Percentiles rank a stretch among this genome's conserved stretches.
Evolutionary conservation across 2,329 filamentous ascomycete species (phyloP).

Genomic region (Polytolypa hystricis): DNA sequence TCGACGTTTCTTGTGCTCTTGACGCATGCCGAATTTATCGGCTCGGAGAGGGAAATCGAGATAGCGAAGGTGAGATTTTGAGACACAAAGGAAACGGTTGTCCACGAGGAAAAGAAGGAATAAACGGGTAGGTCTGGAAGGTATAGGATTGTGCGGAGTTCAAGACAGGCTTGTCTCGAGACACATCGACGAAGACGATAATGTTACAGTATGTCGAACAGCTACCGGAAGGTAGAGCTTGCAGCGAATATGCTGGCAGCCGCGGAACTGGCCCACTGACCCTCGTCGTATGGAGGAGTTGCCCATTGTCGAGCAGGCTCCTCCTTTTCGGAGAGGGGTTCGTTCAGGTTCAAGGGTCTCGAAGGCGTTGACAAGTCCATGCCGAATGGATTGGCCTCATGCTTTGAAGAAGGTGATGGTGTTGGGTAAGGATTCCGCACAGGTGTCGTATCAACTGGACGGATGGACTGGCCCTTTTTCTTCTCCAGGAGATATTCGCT

Average conservation of each 20-base stretch:
- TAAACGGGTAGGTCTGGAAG: not conserved
- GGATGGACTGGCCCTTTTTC: constrained; percentile 7
- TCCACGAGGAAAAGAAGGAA: not conserved
- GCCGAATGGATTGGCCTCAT: constrained; percentile 65
- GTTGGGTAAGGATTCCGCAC: constrained; percentile 50
- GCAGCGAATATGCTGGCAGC: constrained; percentile 71
- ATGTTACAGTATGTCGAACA: not conserved
- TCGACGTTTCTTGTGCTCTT: too few species aligned
- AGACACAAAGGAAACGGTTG: not conserved
- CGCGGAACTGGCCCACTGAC: constrained; percentile 78
- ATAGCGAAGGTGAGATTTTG: too few species aligned
- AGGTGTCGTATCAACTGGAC: constrained; percentile 15
- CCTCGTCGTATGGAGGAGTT: constrained; percentile 88
- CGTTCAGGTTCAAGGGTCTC: constrained; percentile 59
- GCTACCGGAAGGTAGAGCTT: constrained; percentile 35
- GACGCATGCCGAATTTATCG: too few species aligned
- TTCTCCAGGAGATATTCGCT: constrained; percentile 11
- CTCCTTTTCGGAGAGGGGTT: constrained; percentile 43
- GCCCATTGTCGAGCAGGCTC: constrained; percentile 65
- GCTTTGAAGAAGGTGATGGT: constrained; percentile 70
- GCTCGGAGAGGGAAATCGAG: too few species aligned
- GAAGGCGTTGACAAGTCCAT: constrained; percentile 39
- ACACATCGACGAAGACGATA: constrained; percentile 2
- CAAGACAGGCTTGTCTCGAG: not conserved
- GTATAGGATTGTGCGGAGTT: not conserved